Evolutionary conservation across 306 rosid species (phyloP), one percentile per base, ranked within the genome.

Genomic region (Cucumis cinereus): DNA sequence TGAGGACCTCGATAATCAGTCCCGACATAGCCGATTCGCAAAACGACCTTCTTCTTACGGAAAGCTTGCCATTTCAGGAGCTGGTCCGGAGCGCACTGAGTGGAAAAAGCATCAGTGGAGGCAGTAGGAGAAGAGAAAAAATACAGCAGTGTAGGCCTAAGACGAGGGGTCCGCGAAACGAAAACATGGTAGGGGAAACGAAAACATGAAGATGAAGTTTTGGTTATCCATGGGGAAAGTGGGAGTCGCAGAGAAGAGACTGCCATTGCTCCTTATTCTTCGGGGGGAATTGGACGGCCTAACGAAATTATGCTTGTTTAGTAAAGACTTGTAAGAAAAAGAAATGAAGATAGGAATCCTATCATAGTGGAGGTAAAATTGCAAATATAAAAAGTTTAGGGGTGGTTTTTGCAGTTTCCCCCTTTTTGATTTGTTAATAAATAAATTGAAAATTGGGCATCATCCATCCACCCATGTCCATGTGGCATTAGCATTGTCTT

Each of bases 11-110:
- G 81, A 90, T 91, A 93, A 59, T 88, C 83, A 76, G 97, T 83
- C 28, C 97, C 98, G 22, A 87, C 87, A 56, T 93, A 93, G 43
- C 93, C 96, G 38, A 93, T 84, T 63, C 96, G 96, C 90, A 93
- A 76, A 41, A 80, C 96, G 58, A 93, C 92, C 69, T 91, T 93
- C 77, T 90, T 93, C 89, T 91, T 93, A 0, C 92, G 87, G 56
- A 84, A 80, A 63, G 91, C 76, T 47, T 83, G 84, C 98, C 98
- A 89, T 86, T 79, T 85, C 35, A 22, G 16, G 77, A 10, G 30
- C 38, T 45, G 35, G 45, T 75, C 41, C 3, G 63, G 45, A 13
- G 83, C 53, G 28, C 57, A 24, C 20, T 69, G 41, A 40, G 75
- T 38, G n/a, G 54, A 22, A 12, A 53, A 20, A 13, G 54, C 62